Evolutionary conservation across 306 rosid species (phyloP).

Genomic region (Styphnolobium japonicum): DNA sequence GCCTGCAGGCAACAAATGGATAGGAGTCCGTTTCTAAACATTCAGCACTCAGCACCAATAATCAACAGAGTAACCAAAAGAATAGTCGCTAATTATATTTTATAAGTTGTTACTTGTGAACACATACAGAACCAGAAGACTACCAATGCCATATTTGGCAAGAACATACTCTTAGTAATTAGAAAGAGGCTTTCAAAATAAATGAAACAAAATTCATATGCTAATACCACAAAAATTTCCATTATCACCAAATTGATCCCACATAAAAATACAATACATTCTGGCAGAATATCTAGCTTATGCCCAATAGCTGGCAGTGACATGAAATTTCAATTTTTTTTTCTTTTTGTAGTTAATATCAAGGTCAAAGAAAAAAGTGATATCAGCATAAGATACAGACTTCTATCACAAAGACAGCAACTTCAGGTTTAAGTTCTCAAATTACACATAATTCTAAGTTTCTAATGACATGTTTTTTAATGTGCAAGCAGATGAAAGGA

Average conservation of each 20-base stretch:
- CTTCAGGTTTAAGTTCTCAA: not conserved
- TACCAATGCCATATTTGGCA: not conserved
- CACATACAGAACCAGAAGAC: slow-evolving; percentile 9
- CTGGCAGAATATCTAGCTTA: not conserved
- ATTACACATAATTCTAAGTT: not conserved
- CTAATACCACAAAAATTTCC: not conserved
- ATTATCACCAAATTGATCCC: not conserved
- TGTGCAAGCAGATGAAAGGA: not conserved
- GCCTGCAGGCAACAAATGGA: slow-evolving; percentile 59
- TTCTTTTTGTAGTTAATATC: not conserved
- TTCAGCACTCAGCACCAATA: not conserved
- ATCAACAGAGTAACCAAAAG: not conserved
- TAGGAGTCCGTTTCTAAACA: slow-evolving; percentile 21
- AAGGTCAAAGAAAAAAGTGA: not conserved
- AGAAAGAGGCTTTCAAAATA: not conserved
- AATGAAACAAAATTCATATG: not conserved
- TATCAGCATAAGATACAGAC: not conserved
- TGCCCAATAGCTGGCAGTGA: not conserved
- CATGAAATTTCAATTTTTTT: not conserved
- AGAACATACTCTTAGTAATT: not conserved
- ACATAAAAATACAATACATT: too few relatives aligned
- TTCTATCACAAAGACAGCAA: not conserved
- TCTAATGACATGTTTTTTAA: not conserved
- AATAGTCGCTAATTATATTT: not conserved
- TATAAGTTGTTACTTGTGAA: not conserved